Evolutionary conservation across 2,329 filamentous ascomycete genomes (phyloP), one percentile per base, ranked within the genome.

Genomic region (Xylaria sp.): DNA sequence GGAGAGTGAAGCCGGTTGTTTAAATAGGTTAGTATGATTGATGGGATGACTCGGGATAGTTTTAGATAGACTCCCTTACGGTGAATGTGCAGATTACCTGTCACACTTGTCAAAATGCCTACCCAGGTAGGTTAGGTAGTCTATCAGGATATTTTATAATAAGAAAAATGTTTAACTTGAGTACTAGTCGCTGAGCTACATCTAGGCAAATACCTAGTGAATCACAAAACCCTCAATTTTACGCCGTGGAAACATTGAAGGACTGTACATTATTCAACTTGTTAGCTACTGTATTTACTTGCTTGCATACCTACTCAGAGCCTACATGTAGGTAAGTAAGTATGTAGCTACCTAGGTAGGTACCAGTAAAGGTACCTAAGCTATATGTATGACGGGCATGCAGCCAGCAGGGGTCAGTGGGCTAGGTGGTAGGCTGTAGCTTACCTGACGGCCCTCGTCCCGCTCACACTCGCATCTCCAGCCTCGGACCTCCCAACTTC

Each of bases 401-500:
- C 31, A 28, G 52, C 15, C 15, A n/a, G 55, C 55, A 57, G 55
- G 55, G 55, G 20, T 56, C 9, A 56, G 52, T n/a, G n/a, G 31
- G 41, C 41, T 46, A 18, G 50, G 15, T 51, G 23, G 15, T 10
- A 37, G 15, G 18, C n/a, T 18, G 31, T 37, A 18, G 18, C 41
- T 18, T n/a, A 46, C 15, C 41, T 46, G 1, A 46, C 7, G 41
- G 18, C 41, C 41, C 41, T 67, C 31, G 69, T 72, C 73, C 58
- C 70, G 41, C 44, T 25, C 46, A 50, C 46, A 67, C 62, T 58
- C 71, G 58, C 71, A 31, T 31, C 31, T 34, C 59, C 74, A 46
- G 65, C 18, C 41, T 46, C 59, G 54, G 58, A 37, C 25, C 23
- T 69, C 67, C 70, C 37, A 52, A 74, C 71, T 70, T 72, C 73